Base-by-base conservation (phyloP, 768 basidiomycete species). In the Suillus clintonianus region DNA sequence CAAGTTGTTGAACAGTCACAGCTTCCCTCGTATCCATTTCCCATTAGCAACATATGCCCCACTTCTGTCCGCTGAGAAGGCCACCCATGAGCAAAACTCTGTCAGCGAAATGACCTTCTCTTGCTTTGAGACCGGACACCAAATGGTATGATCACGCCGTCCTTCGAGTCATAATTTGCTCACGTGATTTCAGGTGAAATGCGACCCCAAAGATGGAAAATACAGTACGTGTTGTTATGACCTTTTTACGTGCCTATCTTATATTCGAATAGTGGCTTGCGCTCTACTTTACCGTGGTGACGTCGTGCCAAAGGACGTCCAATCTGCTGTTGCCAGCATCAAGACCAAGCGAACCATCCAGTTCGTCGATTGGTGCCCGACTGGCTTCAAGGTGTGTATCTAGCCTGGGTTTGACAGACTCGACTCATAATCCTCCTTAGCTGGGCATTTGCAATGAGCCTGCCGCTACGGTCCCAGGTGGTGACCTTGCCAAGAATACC, bases 1-100 rank as follows among this genome's bases (percentile, higher is more conserved):
- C 66, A 62, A 59, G 17, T 30, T 51, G 45, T 47, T 67, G 39
- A 37, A 30, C 27, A 1, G 15, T 61, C 55, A 24, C 41, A 95
- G 93, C 57, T 97, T 97, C 89, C 95, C 95, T 65, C 93, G 95
- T 74, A 98, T 99, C 68, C 97, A 99, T 77, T 99, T 98, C 89
- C 97, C 97, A 55, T 85, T 98, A 63, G 95, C 96, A 62, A 96
- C 94, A 67, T 98, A 92, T 76, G 94, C 97, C 3, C 97, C 97
- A 43, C 89, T 99, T 69, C 82, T 98, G 72, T 96, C 95, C n/a
- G 88, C 88, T 32, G 95, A 97, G 71, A 98, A 97, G 82, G 95
- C 95, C 43, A 86, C 86, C 70, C 97, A 99, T 74, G 97, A 99
- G 77, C 92, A 95, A 79, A 97, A 99, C 83, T 93, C 95, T 6